Percentiles rank a stretch among this genome's conserved stretches.
Conservation (phyloP, 2,329 filamentous ascomycete genomes). For the Talaromyces sp. region DNA sequence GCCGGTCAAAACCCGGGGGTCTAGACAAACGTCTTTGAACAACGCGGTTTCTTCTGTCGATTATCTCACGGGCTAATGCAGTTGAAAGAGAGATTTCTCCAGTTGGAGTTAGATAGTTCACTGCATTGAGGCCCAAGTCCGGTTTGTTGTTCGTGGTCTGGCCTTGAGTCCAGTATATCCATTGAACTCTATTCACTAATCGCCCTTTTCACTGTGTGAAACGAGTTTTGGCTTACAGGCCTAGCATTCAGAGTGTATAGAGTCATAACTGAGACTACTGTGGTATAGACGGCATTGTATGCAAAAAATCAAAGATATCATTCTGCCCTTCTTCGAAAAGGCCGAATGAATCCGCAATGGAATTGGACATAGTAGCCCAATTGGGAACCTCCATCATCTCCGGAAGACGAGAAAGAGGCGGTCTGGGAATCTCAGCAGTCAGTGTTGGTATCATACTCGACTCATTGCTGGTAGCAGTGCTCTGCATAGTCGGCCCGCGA, state of each 20-base stretch:
- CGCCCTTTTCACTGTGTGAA: neutral
- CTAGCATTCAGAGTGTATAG: neutral
- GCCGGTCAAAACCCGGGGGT: neutral
- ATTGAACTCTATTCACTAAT: too few species aligned
- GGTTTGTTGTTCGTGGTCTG: neutral
- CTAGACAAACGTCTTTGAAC: neutral
- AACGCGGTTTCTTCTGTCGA: neutral
- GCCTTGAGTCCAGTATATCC: neutral
- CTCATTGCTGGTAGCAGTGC: neutral
- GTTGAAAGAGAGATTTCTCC: neutral
- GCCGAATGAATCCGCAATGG: constrained; percentile 34
- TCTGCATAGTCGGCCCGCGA: neutral
- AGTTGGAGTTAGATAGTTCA: neutral
- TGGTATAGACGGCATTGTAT: constrained; percentile 30
- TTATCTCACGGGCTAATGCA: constrained; percentile 2
- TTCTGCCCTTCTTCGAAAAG: constrained; percentile 34
- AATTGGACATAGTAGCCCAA: constrained; percentile 31
- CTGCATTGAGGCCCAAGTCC: constrained; percentile 3
- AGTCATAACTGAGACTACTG: constrained; percentile 15
- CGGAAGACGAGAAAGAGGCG: constrained; percentile 23
- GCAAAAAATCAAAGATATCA: constrained; percentile 34
- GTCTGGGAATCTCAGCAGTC: constrained; percentile 17
- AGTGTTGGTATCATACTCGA: neutral
- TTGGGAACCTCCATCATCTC: constrained; percentile 32
- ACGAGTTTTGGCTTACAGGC: neutral